phyloP scores from a whole-genome alignment of 2,329 filamentous ascomycete species.

The Davidsoniella virescens region DNA sequence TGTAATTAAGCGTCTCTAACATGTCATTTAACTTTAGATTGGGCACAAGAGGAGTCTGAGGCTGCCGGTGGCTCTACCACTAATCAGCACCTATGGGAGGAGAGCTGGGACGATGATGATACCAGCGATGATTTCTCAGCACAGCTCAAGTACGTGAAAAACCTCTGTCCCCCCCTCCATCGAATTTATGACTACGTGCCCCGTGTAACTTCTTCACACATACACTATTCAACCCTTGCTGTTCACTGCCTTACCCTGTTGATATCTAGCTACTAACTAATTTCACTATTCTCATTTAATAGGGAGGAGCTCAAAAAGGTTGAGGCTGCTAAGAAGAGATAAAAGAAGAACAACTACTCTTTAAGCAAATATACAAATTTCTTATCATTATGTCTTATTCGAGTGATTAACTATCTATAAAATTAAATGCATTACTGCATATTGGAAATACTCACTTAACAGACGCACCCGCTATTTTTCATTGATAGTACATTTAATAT shows the following conservation, averaged over 20 bases:
- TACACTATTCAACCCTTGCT: too few species aligned
- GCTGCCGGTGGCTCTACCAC: slow-evolving; percentile 53
- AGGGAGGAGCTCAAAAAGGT: slow-evolving; percentile 94
- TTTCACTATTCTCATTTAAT: slow-evolving; percentile 4
- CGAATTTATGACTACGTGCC: too few species aligned
- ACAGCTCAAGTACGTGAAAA: slow-evolving; percentile 69
- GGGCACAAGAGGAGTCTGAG: slow-evolving; percentile 82
- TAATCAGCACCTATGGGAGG: slow-evolving; percentile 80
- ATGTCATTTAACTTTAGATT: slow-evolving; percentile 42
- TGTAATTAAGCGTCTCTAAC: neutral
- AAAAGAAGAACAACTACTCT: slow-evolving; percentile 14
- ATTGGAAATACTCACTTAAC: too few species aligned
- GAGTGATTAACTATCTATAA: too few species aligned
- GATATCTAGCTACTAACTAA: slow-evolving; percentile 10
- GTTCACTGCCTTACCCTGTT: neutral
- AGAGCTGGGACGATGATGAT: slow-evolving; percentile 99
- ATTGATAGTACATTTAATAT: too few species aligned
- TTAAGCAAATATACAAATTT: too few species aligned
- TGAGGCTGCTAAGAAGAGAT: slow-evolving; percentile 54
- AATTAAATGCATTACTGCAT: too few species aligned
- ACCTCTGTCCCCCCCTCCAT: neutral
- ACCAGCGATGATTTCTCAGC: slow-evolving; percentile 90
- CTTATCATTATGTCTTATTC: too few species aligned
- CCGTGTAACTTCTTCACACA: neutral
- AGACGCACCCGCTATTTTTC: too few species aligned